Base-by-base conservation (phyloP, 164 flowering plant species). In the Houttuynia cordata region DNA sequence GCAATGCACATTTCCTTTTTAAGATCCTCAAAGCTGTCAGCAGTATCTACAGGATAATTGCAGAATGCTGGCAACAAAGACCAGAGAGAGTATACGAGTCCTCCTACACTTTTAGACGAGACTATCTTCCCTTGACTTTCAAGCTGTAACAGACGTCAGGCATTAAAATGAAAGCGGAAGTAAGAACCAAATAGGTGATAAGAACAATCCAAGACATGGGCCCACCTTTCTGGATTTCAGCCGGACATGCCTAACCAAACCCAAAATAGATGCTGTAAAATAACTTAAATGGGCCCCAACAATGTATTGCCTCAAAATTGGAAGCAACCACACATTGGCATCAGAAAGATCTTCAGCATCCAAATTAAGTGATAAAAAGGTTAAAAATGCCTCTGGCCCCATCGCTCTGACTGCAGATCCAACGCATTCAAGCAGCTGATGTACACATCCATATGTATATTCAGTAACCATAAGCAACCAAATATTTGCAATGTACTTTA, bases 51-150 rank as follows among this genome's bases (percentile, higher is more conserved):
- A 57, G 99, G 88, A 69, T 88, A 94, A 73, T 88, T 87, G 80
- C 99, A 94, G 74, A 91, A 94, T 37, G 97, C 81, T 65, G 97
- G 96, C 64, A 94, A 63, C 71, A 94, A 74, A 15, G 97, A 91
- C 97, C 97, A 94, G 54, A 94, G 58, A 12, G 91, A 79, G 69
- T 88, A 83, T 23, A 76, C 77, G 65, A 91, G 74, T 53, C 81
- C 84, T 70, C 87, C 90, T 1, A 73, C 66, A 67, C 69, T 80
- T 76, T 96, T 85, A 18, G 96, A 80, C 25, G 94, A 77, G 65
- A 75, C 42, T 45, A 82, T 68, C 10, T 68, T 71, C 15, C 96
- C 97, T 56, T 81, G 85, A 61, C 66, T 72, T 74, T 88, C 82
- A 66, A 91, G 77, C 99, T 94, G 82, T 68, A 18, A 73, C 63